phyloP scores from a whole-genome alignment of 169 alveolate genomes.

The Plasmodium reichenowi region DNA sequence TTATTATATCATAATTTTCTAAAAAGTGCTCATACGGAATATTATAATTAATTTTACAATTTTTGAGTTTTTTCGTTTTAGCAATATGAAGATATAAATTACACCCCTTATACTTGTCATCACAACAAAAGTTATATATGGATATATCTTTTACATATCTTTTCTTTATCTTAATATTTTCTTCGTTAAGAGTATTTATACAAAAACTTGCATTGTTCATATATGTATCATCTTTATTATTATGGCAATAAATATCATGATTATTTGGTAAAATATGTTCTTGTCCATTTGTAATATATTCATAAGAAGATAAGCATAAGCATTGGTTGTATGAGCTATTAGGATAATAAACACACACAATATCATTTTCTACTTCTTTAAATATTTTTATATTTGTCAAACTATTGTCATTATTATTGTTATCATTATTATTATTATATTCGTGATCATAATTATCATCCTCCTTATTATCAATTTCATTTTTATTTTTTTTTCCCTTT shows the following conservation, averaged over 20 bases:
- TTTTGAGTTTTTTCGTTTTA: slow-evolving; percentile 43
- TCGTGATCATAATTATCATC: no score
- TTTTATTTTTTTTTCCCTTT: no score
- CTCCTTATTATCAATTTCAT: no score
- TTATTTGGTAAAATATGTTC: background rate
- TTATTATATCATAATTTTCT: slow-evolving; percentile 51
- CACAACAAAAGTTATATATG: slow-evolving; percentile 61
- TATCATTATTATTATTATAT: background rate
- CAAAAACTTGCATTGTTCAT: background rate
- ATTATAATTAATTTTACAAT: slow-evolving; percentile 43
- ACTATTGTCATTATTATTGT: background rate
- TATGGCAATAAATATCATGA: slow-evolving; percentile 43
- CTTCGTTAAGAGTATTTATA: slow-evolving; percentile 31
- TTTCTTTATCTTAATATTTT: slow-evolving; percentile 53
- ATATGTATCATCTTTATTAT: background rate
- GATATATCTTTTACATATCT: slow-evolving; percentile 67
- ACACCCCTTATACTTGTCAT: slow-evolving; percentile 64
- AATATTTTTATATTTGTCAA: slow-evolving; percentile 20
- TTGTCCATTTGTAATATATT: background rate
- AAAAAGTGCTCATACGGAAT: slow-evolving; percentile 41
- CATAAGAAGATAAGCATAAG: slow-evolving; percentile 15
- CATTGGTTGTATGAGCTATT: slow-evolving; percentile 66
- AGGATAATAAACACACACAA: slow-evolving; percentile 57
- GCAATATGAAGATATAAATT: slow-evolving; percentile 51
- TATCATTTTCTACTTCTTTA: slow-evolving; percentile 54